phyloP scores from a whole-genome alignment of 2,329 filamentous ascomycete species.

The Claviceps maximensis region DNA sequence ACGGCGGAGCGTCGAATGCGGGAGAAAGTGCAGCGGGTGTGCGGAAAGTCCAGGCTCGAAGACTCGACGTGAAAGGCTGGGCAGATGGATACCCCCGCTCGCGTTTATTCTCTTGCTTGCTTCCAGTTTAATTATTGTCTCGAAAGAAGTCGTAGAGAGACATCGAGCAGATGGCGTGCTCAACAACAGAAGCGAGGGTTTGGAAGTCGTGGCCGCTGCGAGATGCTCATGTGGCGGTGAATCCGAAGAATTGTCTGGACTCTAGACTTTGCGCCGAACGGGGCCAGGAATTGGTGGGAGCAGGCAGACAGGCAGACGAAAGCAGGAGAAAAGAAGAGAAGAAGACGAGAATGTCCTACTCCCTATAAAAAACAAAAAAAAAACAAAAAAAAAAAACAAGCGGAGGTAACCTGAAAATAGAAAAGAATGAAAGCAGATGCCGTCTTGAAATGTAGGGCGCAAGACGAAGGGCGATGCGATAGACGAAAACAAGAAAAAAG shows the following conservation, averaged over 20 bases:
- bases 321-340: not conserved
- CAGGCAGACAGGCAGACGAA: not conserved
- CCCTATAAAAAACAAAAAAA: not conserved
- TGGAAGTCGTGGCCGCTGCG: not conserved
- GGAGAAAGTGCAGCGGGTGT: not conserved
- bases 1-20: not conserved
- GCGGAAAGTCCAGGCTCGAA: not conserved
- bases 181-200: not conserved
- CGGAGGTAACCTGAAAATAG: not conserved
- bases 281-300: not conserved
- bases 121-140: conserved; percentile 11
- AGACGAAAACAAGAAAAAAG: not conserved
- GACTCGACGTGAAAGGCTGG: not conserved
- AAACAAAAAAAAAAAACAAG: not conserved
- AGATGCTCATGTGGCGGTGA: not conserved
- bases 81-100: not conserved
- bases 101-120: not conserved
- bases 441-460: not conserved
- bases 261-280: not conserved
- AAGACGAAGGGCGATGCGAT: not conserved
- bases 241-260: not conserved
- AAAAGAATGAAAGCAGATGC: not conserved
- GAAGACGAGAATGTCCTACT: not conserved
- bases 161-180: not conserved
- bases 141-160: not conserved